Percentiles rank a stretch among this genome's conserved stretches.
phyloP scores from a whole-genome alignment of 495 filamentous ascomycete genomes.

The Lepidopterella palustris region DNA sequence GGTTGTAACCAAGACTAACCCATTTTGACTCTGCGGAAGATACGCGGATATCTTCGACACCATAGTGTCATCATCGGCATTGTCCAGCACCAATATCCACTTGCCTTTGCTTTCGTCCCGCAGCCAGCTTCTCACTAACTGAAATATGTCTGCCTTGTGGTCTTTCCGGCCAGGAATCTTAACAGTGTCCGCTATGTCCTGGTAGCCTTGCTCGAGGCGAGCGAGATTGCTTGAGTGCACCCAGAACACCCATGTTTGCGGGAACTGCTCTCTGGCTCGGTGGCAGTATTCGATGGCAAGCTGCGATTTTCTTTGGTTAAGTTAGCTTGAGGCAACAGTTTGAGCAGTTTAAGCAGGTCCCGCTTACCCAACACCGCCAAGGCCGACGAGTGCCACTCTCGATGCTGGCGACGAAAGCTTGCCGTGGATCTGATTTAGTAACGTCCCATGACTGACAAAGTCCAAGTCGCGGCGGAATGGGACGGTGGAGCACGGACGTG shows the following conservation, averaged over 20 bases:
- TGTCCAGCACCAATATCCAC: constrained; percentile 51
- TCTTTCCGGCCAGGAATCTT: constrained; percentile 26
- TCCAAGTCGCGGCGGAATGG: not conserved
- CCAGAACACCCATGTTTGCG: constrained; percentile 19
- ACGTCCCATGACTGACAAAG: not conserved
- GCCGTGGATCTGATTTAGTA: constrained; percentile 40
- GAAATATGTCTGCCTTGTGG: constrained; percentile 32
- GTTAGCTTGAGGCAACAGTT: not conserved
- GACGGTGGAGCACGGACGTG: not conserved
- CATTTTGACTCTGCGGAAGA: constrained; percentile 11
- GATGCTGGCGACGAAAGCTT: constrained; percentile 29
- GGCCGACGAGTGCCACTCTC: too few relatives aligned
- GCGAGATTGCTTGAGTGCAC: constrained; percentile 24
- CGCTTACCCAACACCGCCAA: not conserved
- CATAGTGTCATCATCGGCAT: constrained; percentile 43
- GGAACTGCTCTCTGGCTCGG: constrained; percentile 28
- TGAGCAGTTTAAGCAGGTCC: not conserved
- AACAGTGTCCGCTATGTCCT: constrained; percentile 19
- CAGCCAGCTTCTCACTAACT: constrained; percentile 37
- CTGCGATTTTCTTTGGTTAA: too few relatives aligned
- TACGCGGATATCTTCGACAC: constrained; percentile 4
- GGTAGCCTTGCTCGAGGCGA: constrained; percentile 26
- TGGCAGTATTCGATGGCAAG: constrained; percentile 46
- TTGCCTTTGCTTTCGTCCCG: constrained; percentile 28
- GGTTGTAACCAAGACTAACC: constrained; percentile 4